A percentile compares a stretch with the other conserved stretches of the same genome.
These are phyloP conservation scores for Ramichloridium luteum DNA, from an alignment of 2,329 filamentous ascomycete genomes.

Conservation along the genomic window DNA sequence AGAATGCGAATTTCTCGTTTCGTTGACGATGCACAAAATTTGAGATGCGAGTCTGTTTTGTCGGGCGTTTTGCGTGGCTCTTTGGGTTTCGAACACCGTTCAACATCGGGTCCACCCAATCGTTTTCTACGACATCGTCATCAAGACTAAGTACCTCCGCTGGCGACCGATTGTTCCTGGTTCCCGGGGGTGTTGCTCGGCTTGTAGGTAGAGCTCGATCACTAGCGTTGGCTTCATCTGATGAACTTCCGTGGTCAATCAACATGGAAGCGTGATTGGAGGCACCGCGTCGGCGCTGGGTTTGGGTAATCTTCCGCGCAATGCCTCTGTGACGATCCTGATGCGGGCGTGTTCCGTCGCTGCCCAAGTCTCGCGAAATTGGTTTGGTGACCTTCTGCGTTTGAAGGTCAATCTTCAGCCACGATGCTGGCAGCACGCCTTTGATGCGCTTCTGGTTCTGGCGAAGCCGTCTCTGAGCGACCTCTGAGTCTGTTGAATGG, in stretches of 20 bases:
- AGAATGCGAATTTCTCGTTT: constrained; percentile 5
- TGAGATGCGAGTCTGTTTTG: not conserved
- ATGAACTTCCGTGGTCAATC: constrained; percentile 3
- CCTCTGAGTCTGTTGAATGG: no score
- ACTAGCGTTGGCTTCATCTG: constrained; percentile 4
- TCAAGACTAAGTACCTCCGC: no score
- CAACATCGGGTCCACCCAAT: constrained; percentile 33
- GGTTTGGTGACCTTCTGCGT: constrained; percentile 10
- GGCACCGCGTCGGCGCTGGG: no score
- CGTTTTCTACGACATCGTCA: constrained; percentile 33
- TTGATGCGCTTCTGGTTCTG: constrained; percentile 31
- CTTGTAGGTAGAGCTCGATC: no score
- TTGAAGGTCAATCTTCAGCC: constrained; percentile 36
- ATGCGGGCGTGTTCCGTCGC: constrained; percentile 5
- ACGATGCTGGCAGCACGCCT: constrained; percentile 39
- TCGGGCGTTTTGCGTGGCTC: not conserved
- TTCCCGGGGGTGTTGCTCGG: no score
- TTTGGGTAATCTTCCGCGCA: no score
- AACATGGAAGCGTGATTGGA: no score
- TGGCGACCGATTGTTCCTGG: no score
- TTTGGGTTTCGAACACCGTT: no score
- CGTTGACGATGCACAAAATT: not conserved
- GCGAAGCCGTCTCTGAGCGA: constrained; percentile 22
- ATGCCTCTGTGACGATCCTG: constrained; percentile 19
- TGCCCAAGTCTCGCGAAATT: not conserved